Evolutionary conservation across 345 rosid genomes (phyloP).

Genomic region (Cardamine occulta): DNA sequence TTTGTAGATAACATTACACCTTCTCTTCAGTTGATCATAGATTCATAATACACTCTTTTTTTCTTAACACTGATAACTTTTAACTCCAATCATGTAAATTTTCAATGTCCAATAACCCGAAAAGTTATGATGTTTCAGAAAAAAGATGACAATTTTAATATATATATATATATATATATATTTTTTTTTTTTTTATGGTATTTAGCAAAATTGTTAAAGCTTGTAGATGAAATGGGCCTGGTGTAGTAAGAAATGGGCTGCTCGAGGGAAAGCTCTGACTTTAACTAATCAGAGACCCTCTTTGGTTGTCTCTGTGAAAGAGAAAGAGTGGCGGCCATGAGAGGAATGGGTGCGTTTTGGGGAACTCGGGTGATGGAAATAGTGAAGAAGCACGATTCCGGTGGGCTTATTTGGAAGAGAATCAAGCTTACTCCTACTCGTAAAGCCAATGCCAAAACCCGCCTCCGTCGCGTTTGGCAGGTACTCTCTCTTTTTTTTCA

Average conservation of each 20-base stretch:
- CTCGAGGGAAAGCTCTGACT: slow-evolving; percentile 7
- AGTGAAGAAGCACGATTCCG: slow-evolving; percentile 93
- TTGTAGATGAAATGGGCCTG: slow-evolving; percentile 29
- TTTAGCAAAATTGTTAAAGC: neutral
- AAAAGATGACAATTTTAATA: neutral
- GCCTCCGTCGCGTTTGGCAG: slow-evolving; percentile 97
- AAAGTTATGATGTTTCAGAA: neutral
- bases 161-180: too few relatives aligned
- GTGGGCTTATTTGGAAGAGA: slow-evolving; percentile 94
- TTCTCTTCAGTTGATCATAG: neutral
- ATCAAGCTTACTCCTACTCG: slow-evolving; percentile 92
- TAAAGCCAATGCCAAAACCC: slow-evolving; percentile 95
- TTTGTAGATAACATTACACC: slow-evolving; percentile 30
- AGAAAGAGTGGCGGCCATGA: slow-evolving; percentile 43
- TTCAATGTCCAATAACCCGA: neutral
- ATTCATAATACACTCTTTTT: neutral
- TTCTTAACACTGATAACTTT: neutral
- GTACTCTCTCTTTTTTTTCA: slow-evolving; percentile 33
- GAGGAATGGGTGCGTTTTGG: slow-evolving; percentile 70
- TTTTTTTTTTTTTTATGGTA: neutral
- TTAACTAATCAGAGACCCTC: slow-evolving; percentile 61
- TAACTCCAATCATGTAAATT: neutral
- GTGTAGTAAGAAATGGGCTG: slow-evolving; percentile 29
- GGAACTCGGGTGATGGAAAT: slow-evolving; percentile 85
- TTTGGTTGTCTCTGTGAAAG: slow-evolving; percentile 48